These are phyloP conservation scores for Vitellaria paradoxa DNA, from an alignment of 179 eudicot genomes.

Conservation along the genomic window DNA sequence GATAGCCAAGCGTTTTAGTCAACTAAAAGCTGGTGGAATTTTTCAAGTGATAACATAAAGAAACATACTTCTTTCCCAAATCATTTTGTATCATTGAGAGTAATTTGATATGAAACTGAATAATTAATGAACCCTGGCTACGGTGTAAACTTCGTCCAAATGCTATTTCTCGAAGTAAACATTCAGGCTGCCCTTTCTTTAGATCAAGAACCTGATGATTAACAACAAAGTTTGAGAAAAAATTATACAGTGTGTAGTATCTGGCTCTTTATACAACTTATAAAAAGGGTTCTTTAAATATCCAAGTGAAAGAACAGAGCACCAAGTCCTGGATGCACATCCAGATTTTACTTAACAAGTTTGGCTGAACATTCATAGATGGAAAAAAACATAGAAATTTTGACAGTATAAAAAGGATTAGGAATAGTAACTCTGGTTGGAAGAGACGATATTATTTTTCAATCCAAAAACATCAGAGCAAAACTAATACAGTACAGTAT, in stretches of 20 bases:
- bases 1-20: background rate
- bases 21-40: background rate
- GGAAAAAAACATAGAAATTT: background rate
- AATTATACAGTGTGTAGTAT: background rate
- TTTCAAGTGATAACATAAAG: background rate
- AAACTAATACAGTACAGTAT: background rate
- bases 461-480: background rate
- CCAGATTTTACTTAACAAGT: background rate
- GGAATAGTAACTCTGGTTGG: background rate
- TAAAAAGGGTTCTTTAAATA: background rate
- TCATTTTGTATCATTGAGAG: constrained; percentile 28
- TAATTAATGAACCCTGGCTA: constrained; percentile 15
- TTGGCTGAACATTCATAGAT: background rate
- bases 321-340: constrained; percentile 5
- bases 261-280: background rate
- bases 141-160: constrained; percentile 17
- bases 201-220: constrained; percentile 26
- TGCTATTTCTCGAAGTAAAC: constrained; percentile 28
- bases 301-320: background rate
- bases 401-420: background rate
- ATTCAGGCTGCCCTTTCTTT: constrained; percentile 31
- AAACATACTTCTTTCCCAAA: constrained; percentile 22
- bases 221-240: constrained; percentile 13
- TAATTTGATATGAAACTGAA: constrained; percentile 26
- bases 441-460: background rate